Evolutionary conservation across 176 grass and related monocot genomes (phyloP).

Genomic region (Saccharum spontaneum): DNA sequence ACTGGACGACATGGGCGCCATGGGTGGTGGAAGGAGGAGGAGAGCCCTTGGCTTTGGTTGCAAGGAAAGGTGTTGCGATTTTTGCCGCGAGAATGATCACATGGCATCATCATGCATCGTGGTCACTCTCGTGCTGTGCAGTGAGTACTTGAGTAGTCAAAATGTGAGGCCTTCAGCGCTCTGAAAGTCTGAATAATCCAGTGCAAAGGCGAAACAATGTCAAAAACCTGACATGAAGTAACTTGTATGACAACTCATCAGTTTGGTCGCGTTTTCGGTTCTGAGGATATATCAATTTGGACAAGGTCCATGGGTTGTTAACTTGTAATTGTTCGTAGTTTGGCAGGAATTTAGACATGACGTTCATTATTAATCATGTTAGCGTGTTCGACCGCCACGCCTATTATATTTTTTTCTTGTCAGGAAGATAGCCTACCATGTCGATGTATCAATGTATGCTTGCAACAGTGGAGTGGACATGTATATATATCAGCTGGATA

Average conservation of each 20-base stretch:
- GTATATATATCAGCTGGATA: too few species aligned
- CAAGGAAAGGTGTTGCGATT: slow-evolving; percentile 74
- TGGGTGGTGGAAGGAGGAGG: slow-evolving; percentile 6
- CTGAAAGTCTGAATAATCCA: not conserved
- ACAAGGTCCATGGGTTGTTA: not conserved
- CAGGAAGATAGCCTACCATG: slow-evolving; percentile 24
- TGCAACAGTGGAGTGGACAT: too few species aligned
- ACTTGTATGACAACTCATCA: not conserved
- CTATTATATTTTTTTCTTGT: not conserved
- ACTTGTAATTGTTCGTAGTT: slow-evolving; percentile 3
- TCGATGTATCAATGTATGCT: too few species aligned
- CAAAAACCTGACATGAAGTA: not conserved
- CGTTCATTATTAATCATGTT: not conserved
- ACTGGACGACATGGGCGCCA: slow-evolving; percentile 13
- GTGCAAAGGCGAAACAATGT: not conserved
- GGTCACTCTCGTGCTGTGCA: slow-evolving; percentile 16
- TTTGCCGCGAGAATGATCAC: slow-evolving; percentile 51
- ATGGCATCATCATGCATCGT: slow-evolving; percentile 44
- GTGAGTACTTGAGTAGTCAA: slow-evolving; percentile 28
- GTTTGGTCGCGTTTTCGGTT: not conserved
- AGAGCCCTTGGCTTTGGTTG: slow-evolving; percentile 53
- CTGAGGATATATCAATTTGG: not conserved
- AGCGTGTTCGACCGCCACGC: not conserved
- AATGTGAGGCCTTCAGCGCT: slow-evolving; percentile 33
- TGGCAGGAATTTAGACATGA: slow-evolving; percentile 21